phyloP scores from a whole-genome alignment of 2,329 filamentous ascomycete species.

The Fusarium kyushuense region DNA sequence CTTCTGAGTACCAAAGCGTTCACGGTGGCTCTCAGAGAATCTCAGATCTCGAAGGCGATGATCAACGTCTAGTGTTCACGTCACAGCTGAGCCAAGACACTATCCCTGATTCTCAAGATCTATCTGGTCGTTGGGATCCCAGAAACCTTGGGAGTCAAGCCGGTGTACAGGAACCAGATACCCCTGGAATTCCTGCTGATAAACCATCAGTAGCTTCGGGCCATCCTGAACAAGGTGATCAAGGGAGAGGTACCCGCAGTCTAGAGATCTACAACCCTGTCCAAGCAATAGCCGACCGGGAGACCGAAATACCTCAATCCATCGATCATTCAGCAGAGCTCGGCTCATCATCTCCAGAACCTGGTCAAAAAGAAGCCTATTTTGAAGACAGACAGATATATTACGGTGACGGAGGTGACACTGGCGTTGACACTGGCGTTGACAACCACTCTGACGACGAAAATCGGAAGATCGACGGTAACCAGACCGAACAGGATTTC shows the following conservation, averaged over 20 bases:
- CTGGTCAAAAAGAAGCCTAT: background rate
- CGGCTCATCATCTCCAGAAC: background rate
- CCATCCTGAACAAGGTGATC: background rate
- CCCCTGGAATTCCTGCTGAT: background rate
- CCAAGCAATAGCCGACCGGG: background rate
- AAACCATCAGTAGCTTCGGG: background rate
- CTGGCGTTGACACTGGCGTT: background rate
- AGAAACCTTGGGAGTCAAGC: slow-evolving; percentile 7
- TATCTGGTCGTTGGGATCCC: slow-evolving; percentile 45
- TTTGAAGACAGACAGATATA: background rate
- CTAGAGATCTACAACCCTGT: slow-evolving; percentile 2
- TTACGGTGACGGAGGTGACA: background rate
- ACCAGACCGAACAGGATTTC: background rate
- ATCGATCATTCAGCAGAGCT: background rate
- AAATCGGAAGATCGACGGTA: background rate
- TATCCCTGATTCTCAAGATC: slow-evolving; percentile 61
- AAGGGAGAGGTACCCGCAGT: background rate
- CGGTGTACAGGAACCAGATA: slow-evolving; percentile 13
- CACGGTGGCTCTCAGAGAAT: slow-evolving; percentile 48
- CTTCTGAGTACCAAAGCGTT: slow-evolving; percentile 53
- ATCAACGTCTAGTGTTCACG: slow-evolving; percentile 49
- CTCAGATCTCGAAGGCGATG: slow-evolving; percentile 53
- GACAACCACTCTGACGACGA: background rate
- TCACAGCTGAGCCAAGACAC: slow-evolving; percentile 53
- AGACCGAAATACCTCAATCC: background rate